A percentile compares a stretch with the other conserved stretches of the same genome.
These are phyloP conservation scores for Prosopis cineraria DNA, from an alignment of 306 rosid genomes.

Conservation along the genomic window DNA sequence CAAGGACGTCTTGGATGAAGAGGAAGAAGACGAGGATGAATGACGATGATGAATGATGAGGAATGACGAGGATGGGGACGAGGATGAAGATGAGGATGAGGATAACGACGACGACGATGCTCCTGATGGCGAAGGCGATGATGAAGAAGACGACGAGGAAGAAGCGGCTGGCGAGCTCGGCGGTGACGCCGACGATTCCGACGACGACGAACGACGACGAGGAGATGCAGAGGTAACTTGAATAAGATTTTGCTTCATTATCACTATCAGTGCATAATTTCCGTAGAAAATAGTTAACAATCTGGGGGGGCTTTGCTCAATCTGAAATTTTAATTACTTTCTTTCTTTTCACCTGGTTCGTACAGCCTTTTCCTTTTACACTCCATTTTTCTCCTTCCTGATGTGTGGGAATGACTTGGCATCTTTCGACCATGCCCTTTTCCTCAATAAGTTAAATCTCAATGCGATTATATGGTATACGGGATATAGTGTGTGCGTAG, in stretches of 20 bases:
- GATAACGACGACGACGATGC: conserved; percentile 26
- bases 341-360: background rate
- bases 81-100: conserved; percentile 31
- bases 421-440: conserved; percentile 13
- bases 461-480: conserved; percentile 1
- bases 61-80: conserved; percentile 45
- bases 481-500: background rate
- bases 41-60: conserved; percentile 36
- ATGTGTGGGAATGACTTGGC: background rate
- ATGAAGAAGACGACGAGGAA: conserved; percentile 41
- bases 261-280: conserved; percentile 16
- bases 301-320: background rate
- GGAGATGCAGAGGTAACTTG: conserved; percentile 45
- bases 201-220: conserved; percentile 23
- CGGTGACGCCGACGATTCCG: conserved; percentile 44
- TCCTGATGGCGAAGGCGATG: conserved; percentile 59
- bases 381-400: background rate
- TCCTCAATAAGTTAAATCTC: background rate
- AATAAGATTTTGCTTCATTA: conserved; percentile 4
- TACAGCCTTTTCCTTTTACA: background rate
- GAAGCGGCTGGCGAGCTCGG: conserved; percentile 38
- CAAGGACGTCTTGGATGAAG: conserved; percentile 41
- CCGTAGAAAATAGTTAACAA: background rate
- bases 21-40: conserved; percentile 53
- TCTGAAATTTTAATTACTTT: background rate